Percentiles rank a stretch among this genome's conserved stretches.
phyloP scores from a whole-genome alignment of 2,329 filamentous ascomycete genomes.

The Pleoardoris graminearum region DNA sequence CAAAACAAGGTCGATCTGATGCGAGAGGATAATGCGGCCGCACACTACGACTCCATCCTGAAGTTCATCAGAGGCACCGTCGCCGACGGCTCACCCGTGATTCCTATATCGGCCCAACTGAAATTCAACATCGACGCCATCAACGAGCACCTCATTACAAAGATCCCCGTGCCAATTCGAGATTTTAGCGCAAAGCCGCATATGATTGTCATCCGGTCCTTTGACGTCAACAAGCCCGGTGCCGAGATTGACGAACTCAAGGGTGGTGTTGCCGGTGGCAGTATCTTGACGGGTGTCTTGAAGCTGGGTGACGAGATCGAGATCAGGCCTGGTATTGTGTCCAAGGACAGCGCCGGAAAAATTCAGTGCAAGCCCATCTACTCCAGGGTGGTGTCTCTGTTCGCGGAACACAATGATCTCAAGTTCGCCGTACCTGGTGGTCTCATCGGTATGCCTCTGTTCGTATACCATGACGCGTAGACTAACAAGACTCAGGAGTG shows the following conservation, averaged over 20 bases:
- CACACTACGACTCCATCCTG: conserved; percentile 95
- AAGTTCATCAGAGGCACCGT: conserved; percentile 99
- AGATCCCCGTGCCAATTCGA: conserved; percentile 86
- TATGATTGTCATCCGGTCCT: conserved; percentile 99
- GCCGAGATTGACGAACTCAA: conserved; percentile 98
- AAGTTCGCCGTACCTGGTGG: conserved; percentile 98
- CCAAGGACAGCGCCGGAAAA: conserved; percentile 88
- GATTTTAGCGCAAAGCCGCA: conserved; percentile 92
- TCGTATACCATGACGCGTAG: neutral
- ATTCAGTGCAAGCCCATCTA: conserved; percentile 98
- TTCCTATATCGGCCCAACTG: conserved; percentile 94
- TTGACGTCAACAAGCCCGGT: conserved; percentile 99
- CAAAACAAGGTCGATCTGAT: conserved; percentile 99
- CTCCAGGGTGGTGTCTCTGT: conserved; percentile 90
- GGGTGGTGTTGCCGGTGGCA: conserved; percentile 97
- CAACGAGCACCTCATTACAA: conserved; percentile 93
- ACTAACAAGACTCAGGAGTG: conserved; percentile 62
- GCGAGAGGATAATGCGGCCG: conserved; percentile 89
- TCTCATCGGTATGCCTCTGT: conserved; percentile 68
- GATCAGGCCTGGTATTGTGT: conserved; percentile 97
- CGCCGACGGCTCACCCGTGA: conserved; percentile 90
- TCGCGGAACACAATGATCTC: conserved; percentile 96
- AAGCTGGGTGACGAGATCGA: conserved; percentile 98
- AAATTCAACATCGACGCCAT: conserved; percentile 99
- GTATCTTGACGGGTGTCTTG: conserved; percentile 92